phyloP scores from a whole-genome alignment of 495 filamentous ascomycete genomes.

The Bryoglossum gracile region DNA sequence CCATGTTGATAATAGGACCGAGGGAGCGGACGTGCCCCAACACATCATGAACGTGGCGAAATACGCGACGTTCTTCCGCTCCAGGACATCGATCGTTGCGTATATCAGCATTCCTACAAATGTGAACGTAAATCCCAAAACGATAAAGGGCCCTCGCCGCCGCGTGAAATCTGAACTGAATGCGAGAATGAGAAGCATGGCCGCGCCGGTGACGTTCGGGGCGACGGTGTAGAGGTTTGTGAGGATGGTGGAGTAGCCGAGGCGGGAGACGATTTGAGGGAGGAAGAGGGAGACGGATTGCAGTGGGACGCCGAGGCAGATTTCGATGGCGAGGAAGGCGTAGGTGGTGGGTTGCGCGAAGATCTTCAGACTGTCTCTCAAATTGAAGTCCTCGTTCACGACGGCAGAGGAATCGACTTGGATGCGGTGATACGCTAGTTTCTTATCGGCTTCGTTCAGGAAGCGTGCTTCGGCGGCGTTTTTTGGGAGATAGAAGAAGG shows the following conservation, averaged over 20 bases:
- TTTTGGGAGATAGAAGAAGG: constrained; percentile 62
- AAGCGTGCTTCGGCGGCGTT: constrained; percentile 58
- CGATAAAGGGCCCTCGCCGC: constrained; percentile 68
- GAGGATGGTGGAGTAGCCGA: constrained; percentile 57
- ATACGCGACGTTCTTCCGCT: constrained; percentile 57
- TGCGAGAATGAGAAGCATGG: constrained; percentile 60
- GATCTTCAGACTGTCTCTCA: constrained; percentile 50
- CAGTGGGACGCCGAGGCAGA: constrained; percentile 66
- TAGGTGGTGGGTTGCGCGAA: constrained; percentile 19
- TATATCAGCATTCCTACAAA: constrained; percentile 73
- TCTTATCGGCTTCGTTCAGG: constrained; percentile 55
- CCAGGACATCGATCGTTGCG: constrained; percentile 56
- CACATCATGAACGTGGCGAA: constrained; percentile 81
- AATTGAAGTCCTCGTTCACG: constrained; percentile 63
- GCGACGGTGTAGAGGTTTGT: constrained; percentile 76
- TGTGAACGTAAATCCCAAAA: constrained; percentile 63
- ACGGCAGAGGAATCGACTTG: constrained; percentile 63
- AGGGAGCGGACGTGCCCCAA: constrained; percentile 57
- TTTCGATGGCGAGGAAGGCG: constrained; percentile 56
- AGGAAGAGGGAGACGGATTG: constrained; percentile 66
- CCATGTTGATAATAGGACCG: constrained; percentile 51
- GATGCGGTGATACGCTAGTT: constrained; percentile 65
- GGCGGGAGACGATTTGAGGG: constrained; percentile 61
- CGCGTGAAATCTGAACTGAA: constrained; percentile 57
- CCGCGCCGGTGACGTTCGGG: constrained; percentile 61